phyloP scores from a whole-genome alignment of 768 basidiomycete species.

The Rhodotorula babjevae region DNA sequence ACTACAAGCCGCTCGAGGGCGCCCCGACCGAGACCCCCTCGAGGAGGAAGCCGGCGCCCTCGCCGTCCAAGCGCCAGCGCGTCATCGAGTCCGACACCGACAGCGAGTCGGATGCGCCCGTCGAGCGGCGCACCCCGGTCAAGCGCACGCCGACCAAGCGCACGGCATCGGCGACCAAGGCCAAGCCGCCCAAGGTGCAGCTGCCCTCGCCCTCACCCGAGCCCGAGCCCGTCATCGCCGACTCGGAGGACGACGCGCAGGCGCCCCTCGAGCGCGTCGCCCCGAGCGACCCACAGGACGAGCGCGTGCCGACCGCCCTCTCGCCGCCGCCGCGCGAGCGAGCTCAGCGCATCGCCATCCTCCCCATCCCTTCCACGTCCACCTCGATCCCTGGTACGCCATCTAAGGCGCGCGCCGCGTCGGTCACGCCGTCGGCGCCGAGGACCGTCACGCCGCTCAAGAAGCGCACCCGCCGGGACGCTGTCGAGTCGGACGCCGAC shows the following conservation, averaged over 20 bases:
- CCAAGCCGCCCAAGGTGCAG: neutral
- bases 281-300: neutral
- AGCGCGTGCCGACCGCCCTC: neutral
- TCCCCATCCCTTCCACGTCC: neutral
- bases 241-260: neutral
- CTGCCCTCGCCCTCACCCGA: neutral
- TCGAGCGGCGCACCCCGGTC: neutral
- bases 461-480: neutral
- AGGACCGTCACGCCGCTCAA: neutral
- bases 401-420: neutral
- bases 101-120: no score
- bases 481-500: neutral
- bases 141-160: neutral
- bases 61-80: no score
- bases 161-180: neutral
- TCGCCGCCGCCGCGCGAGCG: neutral
- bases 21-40: neutral
- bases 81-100: neutral
- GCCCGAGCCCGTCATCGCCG: neutral
- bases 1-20: conserved; percentile 17
- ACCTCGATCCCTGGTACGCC: neutral
- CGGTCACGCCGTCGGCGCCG: neutral
- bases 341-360: neutral
- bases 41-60: no score
- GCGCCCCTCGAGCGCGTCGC: neutral